Evolutionary conservation across 768 basidiomycete species (phyloP).

Genomic region (Hirschioporus abietinus): DNA sequence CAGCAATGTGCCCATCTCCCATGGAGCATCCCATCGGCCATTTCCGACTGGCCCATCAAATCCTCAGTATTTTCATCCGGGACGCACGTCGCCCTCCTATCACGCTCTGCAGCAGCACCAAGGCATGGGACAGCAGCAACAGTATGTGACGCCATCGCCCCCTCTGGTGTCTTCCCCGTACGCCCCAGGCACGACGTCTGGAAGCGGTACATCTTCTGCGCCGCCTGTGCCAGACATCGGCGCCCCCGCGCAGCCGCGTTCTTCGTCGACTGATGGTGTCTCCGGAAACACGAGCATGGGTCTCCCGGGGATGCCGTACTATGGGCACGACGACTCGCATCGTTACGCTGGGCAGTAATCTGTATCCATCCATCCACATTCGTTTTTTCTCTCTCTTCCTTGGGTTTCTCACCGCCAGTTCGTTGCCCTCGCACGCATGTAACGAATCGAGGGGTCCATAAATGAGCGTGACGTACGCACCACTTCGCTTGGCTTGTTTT

Average conservation of each 20-base stretch:
- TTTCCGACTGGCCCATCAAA: background rate
- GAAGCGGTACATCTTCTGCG: background rate
- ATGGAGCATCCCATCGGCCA: background rate
- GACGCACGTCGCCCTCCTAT: background rate
- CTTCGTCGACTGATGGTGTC: background rate
- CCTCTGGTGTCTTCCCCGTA: background rate
- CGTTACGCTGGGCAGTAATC: background rate
- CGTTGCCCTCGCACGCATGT: no score
- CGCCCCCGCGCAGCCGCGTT: background rate
- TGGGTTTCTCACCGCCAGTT: background rate
- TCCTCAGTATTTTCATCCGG: background rate
- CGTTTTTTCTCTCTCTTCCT: background rate
- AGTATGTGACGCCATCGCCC: background rate
- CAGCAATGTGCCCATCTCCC: constrained; percentile 5
- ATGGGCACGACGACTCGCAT: background rate
- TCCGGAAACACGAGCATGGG: background rate
- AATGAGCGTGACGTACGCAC: background rate
- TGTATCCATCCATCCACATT: background rate
- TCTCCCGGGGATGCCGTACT: background rate
- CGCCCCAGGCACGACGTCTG: background rate
- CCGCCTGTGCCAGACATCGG: background rate
- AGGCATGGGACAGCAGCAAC: background rate
- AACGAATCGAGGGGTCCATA: background rate
- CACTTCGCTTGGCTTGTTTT: background rate
- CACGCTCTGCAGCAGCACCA: background rate